Base-by-base conservation (phyloP, 345 rosid species). In the Rhizophora mangle region DNA sequence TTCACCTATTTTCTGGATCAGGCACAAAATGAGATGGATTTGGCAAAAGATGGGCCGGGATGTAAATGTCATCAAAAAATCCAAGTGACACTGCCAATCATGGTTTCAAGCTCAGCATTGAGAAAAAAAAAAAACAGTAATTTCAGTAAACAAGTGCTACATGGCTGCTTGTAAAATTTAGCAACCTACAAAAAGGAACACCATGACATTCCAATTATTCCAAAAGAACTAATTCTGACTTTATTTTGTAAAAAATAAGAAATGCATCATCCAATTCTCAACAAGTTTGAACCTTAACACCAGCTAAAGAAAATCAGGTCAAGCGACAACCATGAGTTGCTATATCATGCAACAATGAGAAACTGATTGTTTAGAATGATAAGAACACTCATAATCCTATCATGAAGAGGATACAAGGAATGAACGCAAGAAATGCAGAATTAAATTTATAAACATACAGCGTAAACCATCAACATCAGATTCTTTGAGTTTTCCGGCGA, bases 11-110 rank as follows among this genome's bases (percentile, higher is more conserved):
- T 67, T 77, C 77, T 46, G 86, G 87, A 71, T 89, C 85, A 53
- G 83, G 81, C 78, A 78, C 82, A 60, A 63, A 85, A 39, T 30
- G 81, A 46, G 82, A 75, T 58, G 89, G 90, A 27, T 11, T 55
- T 19, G 87, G 96, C 73, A 94, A 63, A 75, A 73, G 86, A 78
- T 87, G 86, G 39, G 29, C 63, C 52, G 93, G 93, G 56, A 94
- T 61, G 75, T 78, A 79, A 57, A 94, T 85, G 72, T 94, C 98
- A 46, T 94, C 90, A 81, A 89, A 94, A 78, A 94, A 94, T 76
- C 97, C 93, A 76, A 94, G 87, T 11, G 98, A 86, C 77, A 89
- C 98, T 94, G 93, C 75, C 76, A 73, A 65, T 55, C 36, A 64
- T 20, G 55, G 53, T 58, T 53, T 24, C 57, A 24, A 71, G 62